These are phyloP conservation scores for Yamadazyma laniorum DNA, from an alignment of 805 yeast genomes.

Conservation along the genomic window DNA sequence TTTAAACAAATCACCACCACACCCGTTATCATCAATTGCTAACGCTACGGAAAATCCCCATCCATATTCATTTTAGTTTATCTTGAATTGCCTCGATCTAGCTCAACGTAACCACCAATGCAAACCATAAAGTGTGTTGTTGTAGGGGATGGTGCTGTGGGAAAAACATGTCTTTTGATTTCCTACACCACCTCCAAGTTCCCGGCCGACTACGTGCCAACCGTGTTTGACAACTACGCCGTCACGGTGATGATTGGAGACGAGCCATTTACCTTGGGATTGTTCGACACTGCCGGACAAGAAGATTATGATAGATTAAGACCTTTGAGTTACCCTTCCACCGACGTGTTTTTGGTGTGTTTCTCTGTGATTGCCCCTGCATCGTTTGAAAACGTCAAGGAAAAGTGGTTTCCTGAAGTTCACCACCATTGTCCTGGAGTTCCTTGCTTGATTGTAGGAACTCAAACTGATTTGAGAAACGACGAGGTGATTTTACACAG, in stretches of 20 bases:
- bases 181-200: constrained; percentile 96
- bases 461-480: constrained; percentile 91
- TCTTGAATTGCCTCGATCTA: too few relatives aligned
- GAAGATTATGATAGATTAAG: constrained; percentile 98
- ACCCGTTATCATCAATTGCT: constrained; percentile 2
- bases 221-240: constrained; percentile 96
- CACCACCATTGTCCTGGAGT: constrained; percentile 97
- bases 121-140: constrained; percentile 89
- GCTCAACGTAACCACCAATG: too few relatives aligned
- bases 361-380: constrained; percentile 97
- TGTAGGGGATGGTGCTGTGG: constrained; percentile 99
- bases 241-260: constrained; percentile 96
- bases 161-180: constrained; percentile 91
- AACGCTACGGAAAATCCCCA: too few relatives aligned
- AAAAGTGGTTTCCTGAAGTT: constrained; percentile 98
- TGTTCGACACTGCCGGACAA: constrained; percentile 98
- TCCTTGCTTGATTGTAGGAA: constrained; percentile 95
- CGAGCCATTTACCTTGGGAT: constrained; percentile 95
- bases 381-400: constrained; percentile 94
- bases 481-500: constrained; percentile 89
- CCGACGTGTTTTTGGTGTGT: constrained; percentile 94
- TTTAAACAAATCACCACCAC: too few relatives aligned
- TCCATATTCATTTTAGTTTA: too few relatives aligned
- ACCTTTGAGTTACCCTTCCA: constrained; percentile 94
- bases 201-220: constrained; percentile 97